Percentiles rank a stretch among this genome's conserved stretches.
Evolutionary conservation across 495 filamentous ascomycete genomes (phyloP).

Genomic region (Filosporella fistucella): DNA sequence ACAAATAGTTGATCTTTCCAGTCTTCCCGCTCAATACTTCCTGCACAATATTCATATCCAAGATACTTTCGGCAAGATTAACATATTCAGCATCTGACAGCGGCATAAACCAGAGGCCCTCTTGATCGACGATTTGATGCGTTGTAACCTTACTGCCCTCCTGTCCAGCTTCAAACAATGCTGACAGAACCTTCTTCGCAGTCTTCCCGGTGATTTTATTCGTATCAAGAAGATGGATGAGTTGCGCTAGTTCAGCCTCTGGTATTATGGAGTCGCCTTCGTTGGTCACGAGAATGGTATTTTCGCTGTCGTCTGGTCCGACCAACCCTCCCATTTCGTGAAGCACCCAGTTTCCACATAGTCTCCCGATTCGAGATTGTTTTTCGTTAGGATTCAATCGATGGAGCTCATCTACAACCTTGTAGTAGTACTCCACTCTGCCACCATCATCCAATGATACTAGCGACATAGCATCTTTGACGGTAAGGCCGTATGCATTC

Average conservation of each 20-base stretch:
- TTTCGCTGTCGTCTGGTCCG: slow-evolving; percentile 26
- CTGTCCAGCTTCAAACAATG: slow-evolving; percentile 39
- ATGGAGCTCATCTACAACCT: slow-evolving; percentile 50
- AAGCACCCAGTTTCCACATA: slow-evolving; percentile 69
- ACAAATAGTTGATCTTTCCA: slow-evolving; percentile 80
- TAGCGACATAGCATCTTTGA: slow-evolving; percentile 87
- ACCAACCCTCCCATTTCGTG: slow-evolving; percentile 82
- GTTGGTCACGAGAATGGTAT: slow-evolving; percentile 27
- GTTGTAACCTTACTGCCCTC: slow-evolving; percentile 35
- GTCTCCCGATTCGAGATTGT: slow-evolving; percentile 23
- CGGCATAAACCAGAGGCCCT: slow-evolving; percentile 61
- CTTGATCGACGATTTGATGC: slow-evolving; percentile 56
- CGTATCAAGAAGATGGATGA: slow-evolving; percentile 59
- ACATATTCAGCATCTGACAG: slow-evolving; percentile 56
- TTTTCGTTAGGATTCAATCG: neutral
- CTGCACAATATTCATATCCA: slow-evolving; percentile 57
- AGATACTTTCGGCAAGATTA: slow-evolving; percentile 42
- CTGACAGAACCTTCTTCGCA: slow-evolving; percentile 69
- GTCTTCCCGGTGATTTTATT: slow-evolving; percentile 69
- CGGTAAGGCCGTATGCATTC: slow-evolving; percentile 54
- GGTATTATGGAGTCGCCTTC: slow-evolving; percentile 44
- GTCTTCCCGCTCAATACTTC: slow-evolving; percentile 61
- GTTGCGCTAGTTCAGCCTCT: slow-evolving; percentile 54
- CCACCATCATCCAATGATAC: slow-evolving; percentile 73
- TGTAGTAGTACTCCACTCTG: slow-evolving; percentile 77